Percentiles rank a stretch among this genome's conserved stretches.
Conservation (phyloP, 1,284 basidiomycete species). For the Ustilago sp. region DNA sequence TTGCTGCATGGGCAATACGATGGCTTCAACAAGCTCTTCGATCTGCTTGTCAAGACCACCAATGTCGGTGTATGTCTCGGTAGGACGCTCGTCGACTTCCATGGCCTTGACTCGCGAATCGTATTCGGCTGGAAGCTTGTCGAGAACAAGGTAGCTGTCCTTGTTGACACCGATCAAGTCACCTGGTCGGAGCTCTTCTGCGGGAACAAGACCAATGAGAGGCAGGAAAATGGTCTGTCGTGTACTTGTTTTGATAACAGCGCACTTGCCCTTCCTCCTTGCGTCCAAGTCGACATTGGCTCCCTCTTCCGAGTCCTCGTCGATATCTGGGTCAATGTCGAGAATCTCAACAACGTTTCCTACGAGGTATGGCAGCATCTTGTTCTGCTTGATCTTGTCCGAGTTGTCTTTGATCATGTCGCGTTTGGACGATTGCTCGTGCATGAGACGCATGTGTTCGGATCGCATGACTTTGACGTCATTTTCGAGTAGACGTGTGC, state of each 20-base stretch:
- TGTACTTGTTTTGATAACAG: slow-evolving; percentile 98
- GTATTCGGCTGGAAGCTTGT: slow-evolving; percentile 83
- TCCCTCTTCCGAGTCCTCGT: slow-evolving; percentile 83
- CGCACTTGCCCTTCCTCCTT: slow-evolving; percentile 95
- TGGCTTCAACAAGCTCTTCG: slow-evolving; percentile 82
- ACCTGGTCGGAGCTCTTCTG: slow-evolving; percentile 86
- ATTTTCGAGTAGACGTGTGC: slow-evolving; percentile 67
- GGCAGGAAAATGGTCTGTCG: slow-evolving; percentile 96
- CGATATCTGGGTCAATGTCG: slow-evolving; percentile 87
- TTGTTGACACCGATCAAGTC: slow-evolving; percentile 99
- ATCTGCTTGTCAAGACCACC: slow-evolving; percentile 85
- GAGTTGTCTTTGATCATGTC: slow-evolving; percentile 98
- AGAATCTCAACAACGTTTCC: slow-evolving; percentile 88
- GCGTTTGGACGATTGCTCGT: slow-evolving; percentile 95
- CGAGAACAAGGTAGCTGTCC: slow-evolving; percentile 97
- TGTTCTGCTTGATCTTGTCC: slow-evolving; percentile 99
- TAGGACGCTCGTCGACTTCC: slow-evolving; percentile 88
- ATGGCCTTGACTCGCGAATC: slow-evolving; percentile 87
- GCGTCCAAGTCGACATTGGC: slow-evolving; percentile 93
- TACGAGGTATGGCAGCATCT: slow-evolving; percentile 96
- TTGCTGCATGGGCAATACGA: slow-evolving; percentile 84
- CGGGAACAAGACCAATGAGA: slow-evolving; percentile 93
- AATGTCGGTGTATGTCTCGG: slow-evolving; percentile 83
- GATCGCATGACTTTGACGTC: slow-evolving; percentile 69
- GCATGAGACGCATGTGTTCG: slow-evolving; percentile 88